These are phyloP conservation scores for Parietichytrium sp. DNA, from an alignment of 108 stramenopile genomes.

Conservation along the genomic window DNA sequence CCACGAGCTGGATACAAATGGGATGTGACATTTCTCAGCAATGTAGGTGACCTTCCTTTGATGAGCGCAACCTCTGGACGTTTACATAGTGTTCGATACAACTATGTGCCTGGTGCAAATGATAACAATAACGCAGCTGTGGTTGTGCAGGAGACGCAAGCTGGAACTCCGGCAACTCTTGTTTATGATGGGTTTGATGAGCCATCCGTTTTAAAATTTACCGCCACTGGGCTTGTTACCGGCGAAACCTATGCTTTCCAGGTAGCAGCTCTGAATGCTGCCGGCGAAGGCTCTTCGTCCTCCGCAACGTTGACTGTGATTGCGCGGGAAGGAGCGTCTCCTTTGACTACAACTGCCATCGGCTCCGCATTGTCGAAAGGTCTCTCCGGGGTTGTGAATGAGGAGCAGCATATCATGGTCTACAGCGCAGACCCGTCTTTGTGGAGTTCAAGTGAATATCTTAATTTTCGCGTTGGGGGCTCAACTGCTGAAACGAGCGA, in stretches of 20 bases:
- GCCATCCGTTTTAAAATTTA: conserved; percentile 53
- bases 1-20: conserved; percentile 44
- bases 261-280: conserved; percentile 70
- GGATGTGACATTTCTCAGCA: conserved; percentile 69
- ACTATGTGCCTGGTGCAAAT: conserved; percentile 36
- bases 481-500: conserved; percentile 49
- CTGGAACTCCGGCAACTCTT: conserved; percentile 67
- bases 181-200: conserved; percentile 70
- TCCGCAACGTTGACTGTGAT: conserved; percentile 63
- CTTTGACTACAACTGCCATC: conserved; percentile 67
- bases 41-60: conserved; percentile 72
- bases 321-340: conserved; percentile 71
- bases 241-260: conserved; percentile 76
- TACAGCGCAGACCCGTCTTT: neutral
- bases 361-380: conserved; percentile 68
- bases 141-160: conserved; percentile 55
- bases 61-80: conserved; percentile 42
- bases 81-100: neutral
- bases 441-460: neutral
- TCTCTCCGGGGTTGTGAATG: conserved; percentile 74
- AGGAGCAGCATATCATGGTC: conserved; percentile 67
- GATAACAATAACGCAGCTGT: conserved; percentile 42
- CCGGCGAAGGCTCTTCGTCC: conserved; percentile 69
- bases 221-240: conserved; percentile 55
- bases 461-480: conserved; percentile 57